Evolutionary conservation across 352 stramenopile species (phyloP).

Genomic region (Saprolegnia diclina): DNA sequence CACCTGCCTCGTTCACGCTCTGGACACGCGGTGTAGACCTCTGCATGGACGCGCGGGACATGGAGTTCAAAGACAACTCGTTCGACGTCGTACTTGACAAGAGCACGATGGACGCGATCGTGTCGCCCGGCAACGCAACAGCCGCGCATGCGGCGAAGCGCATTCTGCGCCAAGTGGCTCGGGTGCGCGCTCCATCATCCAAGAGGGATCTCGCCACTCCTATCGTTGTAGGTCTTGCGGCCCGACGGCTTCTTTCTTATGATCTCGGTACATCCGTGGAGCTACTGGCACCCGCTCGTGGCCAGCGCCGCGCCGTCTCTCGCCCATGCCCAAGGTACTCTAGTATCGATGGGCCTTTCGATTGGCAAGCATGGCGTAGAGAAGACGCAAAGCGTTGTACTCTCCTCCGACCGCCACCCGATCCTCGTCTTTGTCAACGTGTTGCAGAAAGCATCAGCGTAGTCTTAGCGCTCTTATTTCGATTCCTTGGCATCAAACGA

Average conservation of each 20-base stretch:
- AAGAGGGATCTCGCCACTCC: not conserved
- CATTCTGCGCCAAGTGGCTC: slow-evolving; percentile 1
- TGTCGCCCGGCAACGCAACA: not conserved
- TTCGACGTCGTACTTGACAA: slow-evolving; percentile 2
- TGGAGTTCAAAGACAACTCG: not conserved
- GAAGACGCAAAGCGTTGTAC: not conserved
- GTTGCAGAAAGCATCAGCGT: not conserved
- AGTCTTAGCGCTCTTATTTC: not conserved
- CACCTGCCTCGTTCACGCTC: not conserved
- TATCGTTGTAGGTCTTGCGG: not conserved
- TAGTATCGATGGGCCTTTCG: not conserved
- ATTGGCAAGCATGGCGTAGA: not conserved
- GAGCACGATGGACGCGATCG: slow-evolving; percentile 9
- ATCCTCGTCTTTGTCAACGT: slow-evolving; percentile 7
- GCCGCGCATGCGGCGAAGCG: not conserved
- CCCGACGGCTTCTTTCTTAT: not conserved
- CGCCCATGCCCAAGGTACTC: not conserved
- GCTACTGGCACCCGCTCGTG: not conserved
- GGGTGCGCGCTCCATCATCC: not conserved
- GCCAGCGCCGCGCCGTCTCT: not conserved
- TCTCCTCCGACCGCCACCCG: not conserved
- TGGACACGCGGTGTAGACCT: not conserved
- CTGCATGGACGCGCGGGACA: slow-evolving; percentile 7
- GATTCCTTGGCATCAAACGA: slow-evolving; percentile 17
- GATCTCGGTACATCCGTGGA: slow-evolving; percentile 7